Evolutionary conservation across 2,329 filamentous ascomycete species (phyloP), one percentile per base, ranked within the genome.

Genomic region (Neonectria punicea): DNA sequence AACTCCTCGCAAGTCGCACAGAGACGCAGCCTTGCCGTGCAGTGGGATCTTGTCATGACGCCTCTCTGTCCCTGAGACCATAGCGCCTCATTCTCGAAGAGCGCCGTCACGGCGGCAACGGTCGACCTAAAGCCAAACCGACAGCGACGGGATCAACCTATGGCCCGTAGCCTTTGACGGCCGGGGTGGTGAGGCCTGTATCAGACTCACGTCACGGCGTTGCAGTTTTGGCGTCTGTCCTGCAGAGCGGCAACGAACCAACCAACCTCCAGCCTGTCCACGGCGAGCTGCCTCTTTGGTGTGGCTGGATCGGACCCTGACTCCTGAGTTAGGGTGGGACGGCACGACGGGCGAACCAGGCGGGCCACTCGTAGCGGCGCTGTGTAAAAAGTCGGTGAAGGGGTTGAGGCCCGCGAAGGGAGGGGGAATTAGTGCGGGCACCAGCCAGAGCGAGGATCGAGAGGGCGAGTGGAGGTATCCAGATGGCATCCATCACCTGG

Each of bases 311-410:
- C 66, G 58, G 70, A 74, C 72, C 72, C 70, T 74, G 70, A 74
- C 67, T 67, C 67, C 66, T 69, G 67, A 70, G 63, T 60, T 65
- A 60, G 47, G 65, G 72, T 68, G 72, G 72, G 69, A 73, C 70
- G 51, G 60, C 63, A 67, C 67, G 47, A 60, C 57, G 57, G 56
- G 67, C 66, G 70, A 74, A 63, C 60, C 66, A 61, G 54, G 64
- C 61, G 67, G 67, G 67, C 72, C 73, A 75, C 74, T 67, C 61
- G 60, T 54, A 67, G 67, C 57, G 67, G 68, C 54, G 59, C 67
- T 57, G 57, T 54, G 67, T 64, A 75, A 76, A 51, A 76, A 76
- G 75, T 76, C 75, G 75, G 75, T 76, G 75, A 76, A 73, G 73
- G 65, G 64, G 59, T 65, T 66, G 66, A 66, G 66, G 54, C 65